These are phyloP conservation scores for Podospora australis DNA, from an alignment of 495 filamentous ascomycete genomes.

Conservation along the genomic window DNA sequence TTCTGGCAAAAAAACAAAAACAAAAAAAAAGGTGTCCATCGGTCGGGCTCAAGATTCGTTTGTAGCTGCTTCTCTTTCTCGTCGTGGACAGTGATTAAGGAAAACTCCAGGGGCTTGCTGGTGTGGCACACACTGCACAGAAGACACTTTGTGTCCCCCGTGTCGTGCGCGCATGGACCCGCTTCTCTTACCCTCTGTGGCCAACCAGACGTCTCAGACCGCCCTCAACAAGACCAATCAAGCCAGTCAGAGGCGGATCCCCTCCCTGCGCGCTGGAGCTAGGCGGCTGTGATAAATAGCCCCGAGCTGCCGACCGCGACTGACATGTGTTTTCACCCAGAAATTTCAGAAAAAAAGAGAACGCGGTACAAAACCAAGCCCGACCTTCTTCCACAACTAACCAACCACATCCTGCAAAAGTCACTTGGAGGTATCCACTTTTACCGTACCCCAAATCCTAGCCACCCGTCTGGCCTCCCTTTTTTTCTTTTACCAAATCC, in stretches of 20 bases:
- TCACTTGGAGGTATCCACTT: no score
- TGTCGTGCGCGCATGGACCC: constrained; percentile 23
- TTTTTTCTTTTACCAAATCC: not conserved
- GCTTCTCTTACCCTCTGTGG: constrained; percentile 5
- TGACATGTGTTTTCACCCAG: constrained; percentile 32
- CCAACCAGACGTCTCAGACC: constrained; percentile 22
- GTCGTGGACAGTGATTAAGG: no score
- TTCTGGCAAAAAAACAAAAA: not conserved
- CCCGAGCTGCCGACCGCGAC: constrained; percentile 32
- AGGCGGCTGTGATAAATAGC: constrained; percentile 35
- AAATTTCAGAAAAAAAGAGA: constrained; percentile 23
- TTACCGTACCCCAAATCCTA: no score
- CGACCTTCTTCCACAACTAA: constrained; percentile 2
- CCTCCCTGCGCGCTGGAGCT: constrained; percentile 14
- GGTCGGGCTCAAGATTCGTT: no score
- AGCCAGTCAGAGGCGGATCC: constrained; percentile 29
- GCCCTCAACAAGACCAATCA: constrained; percentile 17
- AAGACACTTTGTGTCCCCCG: constrained; percentile 16
- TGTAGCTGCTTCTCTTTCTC: not conserved
- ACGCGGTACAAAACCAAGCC: constrained; percentile 20
- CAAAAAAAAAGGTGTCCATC: no score
- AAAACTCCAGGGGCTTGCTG: no score
- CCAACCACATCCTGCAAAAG: constrained; percentile 22
- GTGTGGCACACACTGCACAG: no score
- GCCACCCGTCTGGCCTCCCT: no score